phyloP scores from a whole-genome alignment of 208 protist species.

The Trypanosoma scelopori region DNA sequence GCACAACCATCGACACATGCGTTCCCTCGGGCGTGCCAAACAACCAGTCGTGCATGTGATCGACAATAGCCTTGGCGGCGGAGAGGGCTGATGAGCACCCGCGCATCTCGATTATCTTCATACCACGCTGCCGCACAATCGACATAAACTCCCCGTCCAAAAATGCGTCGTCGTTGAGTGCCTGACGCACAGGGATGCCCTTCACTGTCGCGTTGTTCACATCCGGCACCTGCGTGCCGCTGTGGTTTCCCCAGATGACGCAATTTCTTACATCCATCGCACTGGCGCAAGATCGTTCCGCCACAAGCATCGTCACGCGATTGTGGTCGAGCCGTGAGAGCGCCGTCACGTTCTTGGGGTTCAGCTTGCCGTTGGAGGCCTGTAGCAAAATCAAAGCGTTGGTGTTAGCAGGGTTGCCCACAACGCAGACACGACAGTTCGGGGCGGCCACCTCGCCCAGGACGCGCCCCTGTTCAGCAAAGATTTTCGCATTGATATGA shows the following conservation, averaged over 20 bases:
- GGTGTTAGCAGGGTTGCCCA: conserved; percentile 98
- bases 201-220: conserved; percentile 73
- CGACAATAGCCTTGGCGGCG: conserved; percentile 79
- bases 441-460: conserved; percentile 84
- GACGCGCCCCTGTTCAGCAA: conserved; percentile 91
- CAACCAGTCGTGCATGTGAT: conserved; percentile 78
- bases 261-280: conserved; percentile 86
- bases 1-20: conserved; percentile 94
- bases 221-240: conserved; percentile 92
- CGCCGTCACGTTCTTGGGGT: conserved; percentile 91
- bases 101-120: conserved; percentile 87
- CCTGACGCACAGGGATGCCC: conserved; percentile 41
- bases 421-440: conserved; percentile 87
- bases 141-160: conserved; percentile 78
- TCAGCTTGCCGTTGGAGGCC: conserved; percentile 57
- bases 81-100: conserved; percentile 92
- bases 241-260: conserved; percentile 98
- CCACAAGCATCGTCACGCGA: conserved; percentile 86
- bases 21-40: conserved; percentile 53
- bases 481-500: conserved; percentile 95
- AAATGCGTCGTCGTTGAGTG: conserved; percentile 73
- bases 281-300: conserved; percentile 56
- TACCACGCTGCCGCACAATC: conserved; percentile 91
- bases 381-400: conserved; percentile 95
- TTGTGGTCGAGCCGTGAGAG: conserved; percentile 98